Percentiles rank a stretch among this genome's conserved stretches.
These are phyloP conservation scores for Beauveria medogensis DNA, from an alignment of 2,329 filamentous ascomycete species.

Conservation along the genomic window DNA sequence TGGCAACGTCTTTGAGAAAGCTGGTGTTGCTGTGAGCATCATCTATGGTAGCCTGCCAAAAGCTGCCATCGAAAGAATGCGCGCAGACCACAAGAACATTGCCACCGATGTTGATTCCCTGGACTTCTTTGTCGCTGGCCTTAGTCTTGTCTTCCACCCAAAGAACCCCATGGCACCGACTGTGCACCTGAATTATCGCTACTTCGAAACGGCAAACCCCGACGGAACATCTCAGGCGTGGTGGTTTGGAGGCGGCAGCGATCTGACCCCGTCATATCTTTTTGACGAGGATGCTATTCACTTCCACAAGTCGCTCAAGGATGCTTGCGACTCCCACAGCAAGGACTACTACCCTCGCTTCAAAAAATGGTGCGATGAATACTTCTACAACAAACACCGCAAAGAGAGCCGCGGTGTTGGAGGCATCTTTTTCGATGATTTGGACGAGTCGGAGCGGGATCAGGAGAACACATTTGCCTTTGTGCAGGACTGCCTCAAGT, in stretches of 20 bases:
- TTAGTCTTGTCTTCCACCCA: constrained; percentile 90
- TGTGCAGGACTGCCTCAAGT: constrained; percentile 72
- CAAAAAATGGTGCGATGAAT: constrained; percentile 98
- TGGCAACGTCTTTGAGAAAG: constrained; percentile 96
- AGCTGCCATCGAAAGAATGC: constrained; percentile 85
- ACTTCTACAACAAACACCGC: constrained; percentile 91
- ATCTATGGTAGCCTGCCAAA: constrained; percentile 89
- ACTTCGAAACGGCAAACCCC: constrained; percentile 89
- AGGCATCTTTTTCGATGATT: constrained; percentile 97
- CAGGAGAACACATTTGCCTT: constrained; percentile 88
- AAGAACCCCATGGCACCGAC: constrained; percentile 95
- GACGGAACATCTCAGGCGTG: constrained; percentile 77
- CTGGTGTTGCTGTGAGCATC: constrained; percentile 87
- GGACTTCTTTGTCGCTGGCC: constrained; percentile 89
- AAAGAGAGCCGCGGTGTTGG: constrained; percentile 80
- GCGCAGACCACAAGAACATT: constrained; percentile 87
- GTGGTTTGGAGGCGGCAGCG: constrained; percentile 97
- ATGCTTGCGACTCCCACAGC: constrained; percentile 88
- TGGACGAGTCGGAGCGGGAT: constrained; percentile 80
- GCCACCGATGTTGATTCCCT: constrained; percentile 70
- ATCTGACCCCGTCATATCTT: constrained; percentile 86
- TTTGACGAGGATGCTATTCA: constrained; percentile 97
- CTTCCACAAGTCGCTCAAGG: constrained; percentile 91
- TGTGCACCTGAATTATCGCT: constrained; percentile 96
- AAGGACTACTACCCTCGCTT: constrained; percentile 86